These are phyloP conservation scores for Candida montana DNA, from an alignment of 805 yeast genomes.

Conservation along the genomic window DNA sequence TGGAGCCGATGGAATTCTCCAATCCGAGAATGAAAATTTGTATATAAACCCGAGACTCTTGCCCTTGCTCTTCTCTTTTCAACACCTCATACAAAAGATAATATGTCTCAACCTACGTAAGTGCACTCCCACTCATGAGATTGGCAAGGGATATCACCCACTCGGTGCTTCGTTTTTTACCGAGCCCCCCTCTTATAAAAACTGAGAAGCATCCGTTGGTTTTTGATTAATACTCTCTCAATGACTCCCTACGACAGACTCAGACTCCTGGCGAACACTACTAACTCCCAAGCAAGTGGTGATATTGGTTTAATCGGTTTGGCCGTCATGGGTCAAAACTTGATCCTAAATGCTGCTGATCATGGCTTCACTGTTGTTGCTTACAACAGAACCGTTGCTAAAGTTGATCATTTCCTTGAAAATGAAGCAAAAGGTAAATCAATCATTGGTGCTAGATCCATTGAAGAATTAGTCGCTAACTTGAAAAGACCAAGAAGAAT, in stretches of 20 bases:
- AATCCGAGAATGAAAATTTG: not conserved
- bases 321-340: constrained; percentile 99
- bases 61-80: not conserved
- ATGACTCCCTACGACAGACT: no score
- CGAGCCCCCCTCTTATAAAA: no score
- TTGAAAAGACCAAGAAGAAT: constrained; percentile 97
- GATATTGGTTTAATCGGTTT: constrained; percentile 98
- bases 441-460: constrained; percentile 90
- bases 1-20: constrained; percentile 1
- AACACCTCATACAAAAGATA: not conserved
- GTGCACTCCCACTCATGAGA: constrained; percentile 4
- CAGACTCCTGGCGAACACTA: not conserved
- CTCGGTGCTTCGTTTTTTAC: no score
- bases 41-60: not conserved
- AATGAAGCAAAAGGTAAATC: constrained; percentile 98
- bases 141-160: no score
- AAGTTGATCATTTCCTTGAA: constrained; percentile 89
- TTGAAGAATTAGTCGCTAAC: constrained; percentile 80
- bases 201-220: no score
- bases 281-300: constrained; percentile 45
- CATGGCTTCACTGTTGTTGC: constrained; percentile 98
- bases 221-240: no score
- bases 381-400: constrained; percentile 94
- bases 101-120: constrained; percentile 24
- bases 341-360: constrained; percentile 96